Base-by-base conservation (phyloP, 768 basidiomycete genomes). In the Russula dissimulans region DNA sequence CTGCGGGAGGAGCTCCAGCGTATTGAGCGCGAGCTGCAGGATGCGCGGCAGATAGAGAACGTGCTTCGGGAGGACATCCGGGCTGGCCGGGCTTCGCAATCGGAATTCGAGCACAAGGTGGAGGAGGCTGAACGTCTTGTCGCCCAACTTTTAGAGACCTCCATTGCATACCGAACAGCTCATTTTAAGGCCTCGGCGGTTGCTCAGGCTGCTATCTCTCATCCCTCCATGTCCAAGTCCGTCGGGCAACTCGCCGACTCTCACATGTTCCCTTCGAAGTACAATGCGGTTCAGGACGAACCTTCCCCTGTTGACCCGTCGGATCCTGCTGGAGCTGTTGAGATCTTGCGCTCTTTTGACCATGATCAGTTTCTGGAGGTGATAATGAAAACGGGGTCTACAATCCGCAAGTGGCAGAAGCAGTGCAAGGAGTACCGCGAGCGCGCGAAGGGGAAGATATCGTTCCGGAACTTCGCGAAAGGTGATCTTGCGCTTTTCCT, bases 371-470 rank as follows among this genome's bases (percentile, higher is more conserved):
- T 97, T 71, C 72, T 90, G 51, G 94, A 95, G 54, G 84, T 85
- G 0, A 81, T 97, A 46, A 75, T 78, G 57, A 91, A 92, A 70
- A 83, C 86, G 11, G 86, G 87, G n/a, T 81, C 87, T 14, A 88
- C 90, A 10, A 89, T 94, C 60, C 86, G 91, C 57, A 97, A 95
- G 71, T 98, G 94, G 93, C 91, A 94, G 75, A 97, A 93, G 70
- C 93, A 95, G 70, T 95, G 92, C 75, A 95, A 92, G 69, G 87
- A 92, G 65, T 98, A 97, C 60, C 81, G 94, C 47, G 95, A 98
- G 65, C 83, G 90, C n/a, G 89, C 94, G 15, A 93, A 89, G 73
- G 91, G 94, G 58, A 97, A 97, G 74, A 95, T 99, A 57, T 89
- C 95, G 0, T 97, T 97, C 73, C 79, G 92, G 67, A 95, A 95